Percentiles rank a stretch among this genome's conserved stretches.
Conservation (phyloP, 1,284 basidiomycete genomes). For the Megacollybia platyphylla region DNA sequence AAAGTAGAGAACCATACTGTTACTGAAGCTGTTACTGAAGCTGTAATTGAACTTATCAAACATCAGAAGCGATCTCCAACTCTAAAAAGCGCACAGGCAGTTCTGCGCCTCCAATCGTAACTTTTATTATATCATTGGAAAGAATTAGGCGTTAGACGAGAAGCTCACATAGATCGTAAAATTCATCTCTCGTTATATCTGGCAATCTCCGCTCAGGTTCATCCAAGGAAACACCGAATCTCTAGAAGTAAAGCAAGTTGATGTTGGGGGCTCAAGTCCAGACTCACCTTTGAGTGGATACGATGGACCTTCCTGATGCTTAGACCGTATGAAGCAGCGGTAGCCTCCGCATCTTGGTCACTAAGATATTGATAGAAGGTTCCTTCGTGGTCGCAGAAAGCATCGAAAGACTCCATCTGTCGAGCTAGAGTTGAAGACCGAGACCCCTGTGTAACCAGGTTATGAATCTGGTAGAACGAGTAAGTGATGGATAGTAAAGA, state of each 20-base stretch:
- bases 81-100: constrained; percentile 15
- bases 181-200: constrained; percentile 20
- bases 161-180: constrained; percentile 22
- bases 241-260: constrained; percentile 10
- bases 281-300: constrained; percentile 21
- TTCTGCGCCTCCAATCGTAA: constrained; percentile 14
- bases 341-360: constrained; percentile 11
- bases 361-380: constrained; percentile 20
- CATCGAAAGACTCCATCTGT: constrained; percentile 22
- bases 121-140: constrained; percentile 5
- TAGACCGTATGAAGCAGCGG: constrained; percentile 13
- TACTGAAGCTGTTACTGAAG: too few species aligned
- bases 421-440: constrained; percentile 18
- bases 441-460: constrained; percentile 11
- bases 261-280: neutral
- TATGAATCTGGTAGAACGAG: constrained; percentile 8
- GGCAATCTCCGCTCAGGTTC: constrained; percentile 16
- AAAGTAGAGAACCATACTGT: too few species aligned
- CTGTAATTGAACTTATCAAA: too few species aligned
- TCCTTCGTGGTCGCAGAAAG: constrained; percentile 23
- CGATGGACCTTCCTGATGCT: constrained; percentile 14
- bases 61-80: constrained; percentile 9
- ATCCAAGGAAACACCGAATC: constrained; percentile 20
- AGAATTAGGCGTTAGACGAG: neutral
- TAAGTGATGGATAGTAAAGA: neutral